phyloP scores from a whole-genome alignment of 768 basidiomycete genomes.

The Auricularia cornea region DNA sequence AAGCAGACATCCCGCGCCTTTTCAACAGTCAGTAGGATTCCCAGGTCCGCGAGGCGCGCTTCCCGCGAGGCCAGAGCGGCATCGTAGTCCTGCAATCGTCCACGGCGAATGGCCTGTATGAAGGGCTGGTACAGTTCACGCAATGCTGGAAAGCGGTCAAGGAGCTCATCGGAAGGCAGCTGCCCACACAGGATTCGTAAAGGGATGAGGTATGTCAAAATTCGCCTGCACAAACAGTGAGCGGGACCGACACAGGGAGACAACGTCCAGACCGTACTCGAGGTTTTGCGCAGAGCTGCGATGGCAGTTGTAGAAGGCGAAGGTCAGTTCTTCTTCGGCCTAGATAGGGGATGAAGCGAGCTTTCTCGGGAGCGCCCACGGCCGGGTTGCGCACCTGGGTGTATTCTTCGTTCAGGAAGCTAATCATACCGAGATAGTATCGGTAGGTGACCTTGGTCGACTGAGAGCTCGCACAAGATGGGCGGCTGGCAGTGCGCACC shows the following conservation, averaged over 20 bases:
- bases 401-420: conserved; percentile 89
- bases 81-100: conserved; percentile 79
- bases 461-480: conserved; percentile 7
- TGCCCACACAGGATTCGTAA: conserved; percentile 82
- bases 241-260: neutral
- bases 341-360: conserved; percentile 20
- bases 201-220: conserved; percentile 85
- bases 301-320: conserved; percentile 82
- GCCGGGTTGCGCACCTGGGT: conserved; percentile 45
- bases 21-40: conserved; percentile 80
- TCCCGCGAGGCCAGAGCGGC: conserved; percentile 56
- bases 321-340: conserved; percentile 80
- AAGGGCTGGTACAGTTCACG: conserved; percentile 73
- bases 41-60: conserved; percentile 70
- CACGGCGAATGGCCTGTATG: conserved; percentile 63
- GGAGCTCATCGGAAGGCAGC: conserved; percentile 64
- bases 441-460: conserved; percentile 73
- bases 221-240: conserved; percentile 49
- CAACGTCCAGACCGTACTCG: conserved; percentile 45
- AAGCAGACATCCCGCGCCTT: conserved; percentile 82
- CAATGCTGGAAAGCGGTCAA: conserved; percentile 66
- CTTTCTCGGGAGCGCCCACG: neutral
- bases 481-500: conserved; percentile 31
- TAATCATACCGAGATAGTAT: conserved; percentile 93
- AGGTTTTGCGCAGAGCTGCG: conserved; percentile 62